A percentile compares a stretch with the other conserved stretches of the same genome.
Conservation (phyloP, 1,284 basidiomycete genomes). For the Apiotrichum montevideense region DNA sequence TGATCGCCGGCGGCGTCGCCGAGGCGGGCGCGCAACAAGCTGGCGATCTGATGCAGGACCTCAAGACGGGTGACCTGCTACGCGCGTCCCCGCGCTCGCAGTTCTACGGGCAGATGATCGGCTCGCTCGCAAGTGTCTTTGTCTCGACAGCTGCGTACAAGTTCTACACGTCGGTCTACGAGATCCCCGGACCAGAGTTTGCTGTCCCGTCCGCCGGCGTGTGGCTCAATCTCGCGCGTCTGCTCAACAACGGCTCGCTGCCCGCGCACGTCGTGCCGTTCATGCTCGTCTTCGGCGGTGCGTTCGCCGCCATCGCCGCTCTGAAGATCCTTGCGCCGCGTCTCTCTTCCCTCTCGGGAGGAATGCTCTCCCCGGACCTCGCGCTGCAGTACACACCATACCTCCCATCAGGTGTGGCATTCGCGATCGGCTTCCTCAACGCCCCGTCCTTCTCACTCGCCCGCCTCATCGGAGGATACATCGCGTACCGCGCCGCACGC, state of each 20-base stretch:
- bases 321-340: background rate
- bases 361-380: constrained; percentile 41
- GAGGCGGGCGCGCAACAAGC: constrained; percentile 96
- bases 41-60: constrained; percentile 96
- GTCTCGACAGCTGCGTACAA: constrained; percentile 82
- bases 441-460: constrained; percentile 92
- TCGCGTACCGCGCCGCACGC: constrained; percentile 63
- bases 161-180: constrained; percentile 80
- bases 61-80: constrained; percentile 89
- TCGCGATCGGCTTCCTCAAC: constrained; percentile 76
- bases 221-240: constrained; percentile 75
- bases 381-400: constrained; percentile 40
- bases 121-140: constrained; percentile 76
- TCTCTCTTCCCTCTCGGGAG: constrained; percentile 18
- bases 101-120: constrained; percentile 82
- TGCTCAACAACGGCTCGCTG: constrained; percentile 72
- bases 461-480: constrained; percentile 76
- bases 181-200: constrained; percentile 71
- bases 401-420: constrained; percentile 84
- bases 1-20: constrained; percentile 91
- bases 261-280: constrained; percentile 70
- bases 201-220: constrained; percentile 85
- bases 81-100: constrained; percentile 79
- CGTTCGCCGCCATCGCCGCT: constrained; percentile 61
- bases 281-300: constrained; percentile 68